These are phyloP conservation scores for Citeromyces hawaiiensis DNA, from an alignment of 1,139 yeast genomes.

Conservation along the genomic window DNA sequence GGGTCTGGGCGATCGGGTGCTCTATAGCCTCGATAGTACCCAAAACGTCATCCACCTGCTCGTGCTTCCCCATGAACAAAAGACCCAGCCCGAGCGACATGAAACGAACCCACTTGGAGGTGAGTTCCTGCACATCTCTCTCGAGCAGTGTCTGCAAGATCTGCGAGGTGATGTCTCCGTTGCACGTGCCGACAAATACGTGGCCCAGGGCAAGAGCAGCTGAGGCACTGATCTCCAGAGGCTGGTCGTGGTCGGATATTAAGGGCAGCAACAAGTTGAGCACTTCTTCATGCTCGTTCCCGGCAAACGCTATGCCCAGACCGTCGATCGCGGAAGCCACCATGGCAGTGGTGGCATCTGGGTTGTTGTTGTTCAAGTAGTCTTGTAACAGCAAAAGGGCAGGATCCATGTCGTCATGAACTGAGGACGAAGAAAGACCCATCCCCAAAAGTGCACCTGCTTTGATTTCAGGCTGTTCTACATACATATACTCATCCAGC, in stretches of 20 bases:
- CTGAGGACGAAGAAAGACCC: conserved; percentile 89
- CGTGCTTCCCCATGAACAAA: conserved; percentile 87
- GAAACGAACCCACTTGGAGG: conserved; percentile 80
- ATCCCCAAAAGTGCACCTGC: conserved; percentile 96
- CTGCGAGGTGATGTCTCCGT: conserved; percentile 86
- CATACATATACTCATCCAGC: conserved; percentile 79
- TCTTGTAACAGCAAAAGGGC: conserved; percentile 80
- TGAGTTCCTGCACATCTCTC: conserved; percentile 63
- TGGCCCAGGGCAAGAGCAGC: conserved; percentile 93
- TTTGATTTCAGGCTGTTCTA: conserved; percentile 75
- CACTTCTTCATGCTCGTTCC: conserved; percentile 80
- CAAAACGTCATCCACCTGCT: conserved; percentile 87
- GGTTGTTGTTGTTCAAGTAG: conserved; percentile 31
- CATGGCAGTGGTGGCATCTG: conserved; percentile 23
- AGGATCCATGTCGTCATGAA: conserved; percentile 93
- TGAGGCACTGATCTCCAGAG: conserved; percentile 70
- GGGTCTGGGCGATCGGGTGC: conserved; percentile 83
- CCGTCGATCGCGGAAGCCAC: conserved; percentile 82
- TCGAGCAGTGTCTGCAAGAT: conserved; percentile 85
- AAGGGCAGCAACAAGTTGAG: conserved; percentile 70
- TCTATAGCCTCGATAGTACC: conserved; percentile 94
- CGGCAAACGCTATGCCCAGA: conserved; percentile 90
- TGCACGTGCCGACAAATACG: conserved; percentile 89
- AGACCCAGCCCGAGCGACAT: conserved; percentile 89
- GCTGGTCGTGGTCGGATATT: conserved; percentile 63